Base-by-base conservation (phyloP, 2,329 filamentous ascomycete species). In the Fusarium chaquense region DNA sequence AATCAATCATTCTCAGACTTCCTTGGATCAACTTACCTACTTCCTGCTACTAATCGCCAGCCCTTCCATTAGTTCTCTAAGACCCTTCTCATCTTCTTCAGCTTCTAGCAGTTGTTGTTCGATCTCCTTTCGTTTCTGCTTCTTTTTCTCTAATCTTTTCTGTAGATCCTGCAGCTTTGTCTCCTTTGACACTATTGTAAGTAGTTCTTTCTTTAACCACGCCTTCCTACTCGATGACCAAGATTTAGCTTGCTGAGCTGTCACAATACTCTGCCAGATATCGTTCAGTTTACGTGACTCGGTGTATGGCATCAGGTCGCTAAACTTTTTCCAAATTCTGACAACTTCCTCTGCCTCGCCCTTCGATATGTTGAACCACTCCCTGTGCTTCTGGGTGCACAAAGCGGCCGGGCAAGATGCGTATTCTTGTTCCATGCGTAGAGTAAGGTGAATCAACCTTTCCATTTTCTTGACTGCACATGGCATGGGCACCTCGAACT, bases 291-390 rank as follows among this genome's bases (percentile, higher is more conserved):
- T 6, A 24, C 64, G 47, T 0, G 8, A 2, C 1, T 35, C 7
- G 1, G 3, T 5, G 35, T 65, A 69, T 9, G 54, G 60, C 7
- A 0, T 26, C 33, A 52, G 15, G 1, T 18, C 1, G 24, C 62
- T 67, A 38, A 63, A 67, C 40, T 38, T 20, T 26, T 36, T 1
- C 67, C 67, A 69, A 6, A 28, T 18, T 5, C 45, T 0, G 7
- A 55, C 28, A 28, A 66, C 35, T n/a, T 2, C 5, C 11, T 2
- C 2, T 45, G 67, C 62, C 12, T 70, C 26, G 1, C 10, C 0
- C 13, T 46, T 41, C 9, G 36, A 35, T 36, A 58, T 51, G 18
- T 43, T 9, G 44, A 69, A 67, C 67, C 67, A 70, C 33, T 69
- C 66, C 10, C 1, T 12, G 22, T 70, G 67, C 9, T 0, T 20